phyloP scores from a whole-genome alignment of 1,284 basidiomycete species.

The Fomitopsis pinicola region DNA sequence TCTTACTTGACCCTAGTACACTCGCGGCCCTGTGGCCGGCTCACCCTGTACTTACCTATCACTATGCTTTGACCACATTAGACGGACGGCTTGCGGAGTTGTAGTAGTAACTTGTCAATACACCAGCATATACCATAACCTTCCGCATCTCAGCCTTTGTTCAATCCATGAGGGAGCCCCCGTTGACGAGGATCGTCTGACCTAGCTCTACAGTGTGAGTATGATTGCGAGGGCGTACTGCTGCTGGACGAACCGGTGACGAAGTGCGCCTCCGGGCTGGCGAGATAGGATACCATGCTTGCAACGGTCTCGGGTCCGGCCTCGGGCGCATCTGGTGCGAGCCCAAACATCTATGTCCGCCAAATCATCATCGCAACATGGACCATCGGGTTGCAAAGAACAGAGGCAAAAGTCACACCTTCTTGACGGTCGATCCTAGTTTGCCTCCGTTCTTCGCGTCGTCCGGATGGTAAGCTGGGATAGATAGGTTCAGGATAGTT shows the following conservation, averaged over 20 bases:
- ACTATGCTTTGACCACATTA: not conserved
- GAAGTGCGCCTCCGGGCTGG: constrained; percentile 12
- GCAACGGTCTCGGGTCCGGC: constrained; percentile 7
- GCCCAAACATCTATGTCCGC: not conserved
- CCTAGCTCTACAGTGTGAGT: constrained; percentile 1
- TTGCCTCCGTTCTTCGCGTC: constrained; percentile 3
- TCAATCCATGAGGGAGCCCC: constrained; percentile 8
- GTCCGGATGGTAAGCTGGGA: constrained; percentile 6
- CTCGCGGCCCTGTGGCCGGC: not conserved
- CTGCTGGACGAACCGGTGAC: constrained; percentile 9
- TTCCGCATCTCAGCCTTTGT: not conserved
- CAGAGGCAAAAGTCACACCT: not conserved
- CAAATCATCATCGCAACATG: not conserved
- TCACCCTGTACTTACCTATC: constrained; percentile 4
- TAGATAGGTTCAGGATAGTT: not conserved
- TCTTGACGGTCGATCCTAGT: constrained; percentile 6
- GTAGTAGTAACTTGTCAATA: constrained; percentile 1
- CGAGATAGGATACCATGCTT: constrained; percentile 13
- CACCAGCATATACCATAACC: not conserved
- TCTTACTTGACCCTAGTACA: not conserved
- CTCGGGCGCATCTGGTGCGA: constrained; percentile 1
- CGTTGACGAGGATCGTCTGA: constrained; percentile 12
- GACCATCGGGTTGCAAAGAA: not conserved
- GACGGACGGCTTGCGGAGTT: not conserved
- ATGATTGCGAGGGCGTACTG: not conserved